Conservation (phyloP, 2,329 filamentous ascomycete species). For the Lachnellula suecica region DNA sequence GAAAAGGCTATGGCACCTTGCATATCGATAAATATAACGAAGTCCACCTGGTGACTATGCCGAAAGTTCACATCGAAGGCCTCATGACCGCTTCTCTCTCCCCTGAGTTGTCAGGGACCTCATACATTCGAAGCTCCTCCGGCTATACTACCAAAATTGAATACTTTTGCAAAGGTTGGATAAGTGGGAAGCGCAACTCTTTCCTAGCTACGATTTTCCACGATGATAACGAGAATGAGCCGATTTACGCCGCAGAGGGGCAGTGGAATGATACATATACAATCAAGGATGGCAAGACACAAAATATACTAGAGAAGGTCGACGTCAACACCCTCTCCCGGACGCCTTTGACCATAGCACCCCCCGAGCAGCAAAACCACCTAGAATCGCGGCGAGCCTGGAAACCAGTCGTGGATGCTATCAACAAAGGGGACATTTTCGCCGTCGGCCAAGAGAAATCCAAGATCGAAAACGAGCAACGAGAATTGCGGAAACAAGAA, state of each 20-base stretch:
- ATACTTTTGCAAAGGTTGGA: conserved; percentile 89
- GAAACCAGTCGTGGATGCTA: conserved; percentile 78
- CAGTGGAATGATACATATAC: conserved; percentile 85
- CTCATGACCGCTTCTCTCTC: conserved; percentile 82
- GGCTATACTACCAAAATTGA: conserved; percentile 88
- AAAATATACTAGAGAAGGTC: conserved; percentile 56
- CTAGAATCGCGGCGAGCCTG: conserved; percentile 87
- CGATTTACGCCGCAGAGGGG: conserved; percentile 78
- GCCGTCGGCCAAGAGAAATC: conserved; percentile 74
- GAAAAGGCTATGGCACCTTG: conserved; percentile 84
- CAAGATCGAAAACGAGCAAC: conserved; percentile 87
- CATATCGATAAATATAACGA: conserved; percentile 60
- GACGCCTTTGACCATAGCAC: conserved; percentile 68
- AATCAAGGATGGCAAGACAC: conserved; percentile 65
- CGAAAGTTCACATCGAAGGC: conserved; percentile 87
- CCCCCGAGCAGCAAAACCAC: conserved; percentile 76
- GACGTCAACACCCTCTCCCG: conserved; percentile 54
- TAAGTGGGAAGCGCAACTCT: conserved; percentile 91
- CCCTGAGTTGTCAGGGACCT: conserved; percentile 82
- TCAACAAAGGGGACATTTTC: conserved; percentile 81
- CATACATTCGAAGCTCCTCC: conserved; percentile 80
- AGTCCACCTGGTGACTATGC: conserved; percentile 86
- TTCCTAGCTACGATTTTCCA: conserved; percentile 75
- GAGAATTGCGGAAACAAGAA: conserved; percentile 72
- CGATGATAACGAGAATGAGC: conserved; percentile 67